Base-by-base conservation (phyloP, 345 rosid species). In the Salix dunnii region DNA sequence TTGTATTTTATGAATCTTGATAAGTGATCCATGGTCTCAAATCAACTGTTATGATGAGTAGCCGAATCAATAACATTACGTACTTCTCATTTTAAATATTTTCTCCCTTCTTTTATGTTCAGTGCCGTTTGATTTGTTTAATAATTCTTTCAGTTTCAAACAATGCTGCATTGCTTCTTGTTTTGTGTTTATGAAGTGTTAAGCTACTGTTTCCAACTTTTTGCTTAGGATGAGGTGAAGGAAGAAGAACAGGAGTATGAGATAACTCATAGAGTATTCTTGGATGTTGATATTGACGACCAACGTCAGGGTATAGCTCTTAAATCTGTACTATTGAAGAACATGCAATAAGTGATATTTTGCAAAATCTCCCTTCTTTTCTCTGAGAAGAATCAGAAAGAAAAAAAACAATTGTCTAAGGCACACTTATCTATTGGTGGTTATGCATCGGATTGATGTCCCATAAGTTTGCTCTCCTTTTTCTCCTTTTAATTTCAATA, bases 241-340 rank as follows among this genome's bases (percentile, higher is more conserved):
- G 85, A 64, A 6, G 87, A 86, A 40, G 89, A 88, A 30, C 89
- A 85, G 74, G 86, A 77, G 31, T 74, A 89, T 73, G 96, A 96
- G 80, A 88, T 93, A 84, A 93, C 98, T 27, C 90, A 93, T 79
- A 93, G 97, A 82, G 99, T 93, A 17, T 96, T 84, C 86, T 87
- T 96, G 87, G 98, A 96, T 77, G 84, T 96, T 58, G 94, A 93
- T 88, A 96, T 96, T 27, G 99, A 92, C 12, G 95, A 84, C 70
- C 99, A 96, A 74, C 97, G 88, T 30, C 78, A 90, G 85, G 99
- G 99, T 96, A 67, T 8, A 2, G 11, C n/a, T 46, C 64, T 70
- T 42, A 11, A 5, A 20, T 71, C 73, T 20, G 46, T 35, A 53
- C 9, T 5, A 23, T 53, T 17, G 42, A 63, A 20, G 63, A 58